Base-by-base conservation (phyloP, 176 grass and related monocot species). In the Oryza glaberrima region DNA sequence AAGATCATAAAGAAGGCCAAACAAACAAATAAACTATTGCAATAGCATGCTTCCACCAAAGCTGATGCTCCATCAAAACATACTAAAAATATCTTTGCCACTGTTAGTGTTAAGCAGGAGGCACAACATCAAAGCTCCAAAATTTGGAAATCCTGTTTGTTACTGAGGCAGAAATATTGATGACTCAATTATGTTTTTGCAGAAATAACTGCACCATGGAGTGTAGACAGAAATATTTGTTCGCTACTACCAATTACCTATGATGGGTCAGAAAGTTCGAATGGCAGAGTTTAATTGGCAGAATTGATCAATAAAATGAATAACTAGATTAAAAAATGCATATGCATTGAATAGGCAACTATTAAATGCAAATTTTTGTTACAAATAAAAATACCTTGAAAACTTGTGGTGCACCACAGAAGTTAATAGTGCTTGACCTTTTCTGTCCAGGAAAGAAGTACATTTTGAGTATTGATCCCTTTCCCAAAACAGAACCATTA, bases 401-500 rank as follows among this genome's bases (percentile, higher is more conserved):
- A 81, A 98, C 88, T 76, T 96, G 91, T 54, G 96, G 91, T 60
- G 89, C 78, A 35, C 96, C 96, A 60, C n/a, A 86, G 45, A 98
- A 91, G 64, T 94, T 88, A 86, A 92, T 87, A 23, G 72, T 83
- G 75, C 83, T 95, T 69, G 93, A 98, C 78, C 70, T 91, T 85
- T 88, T 95, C 75, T 96, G 93, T 78, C 93, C 96, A 78, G 96
- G 93, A 83, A 96, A 98, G 76, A 96, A 94, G 48, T 95, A 98
- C 91, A 88, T 98, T 93, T 98, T 98, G 22, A 98, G 93, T 88
- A 98, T 98, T 48, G 96, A 98, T 78, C 96, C 93, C 85, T 98
- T 98, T 63, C 93, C 96, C 19, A 98, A 78, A 80, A 98, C 96
- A 85, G 96, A 98, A 69, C 96, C 96, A 86, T 81, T 81, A 74